Evolutionary conservation across 768 basidiomycete genomes (phyloP).

Genomic region (Mycena polygramma): DNA sequence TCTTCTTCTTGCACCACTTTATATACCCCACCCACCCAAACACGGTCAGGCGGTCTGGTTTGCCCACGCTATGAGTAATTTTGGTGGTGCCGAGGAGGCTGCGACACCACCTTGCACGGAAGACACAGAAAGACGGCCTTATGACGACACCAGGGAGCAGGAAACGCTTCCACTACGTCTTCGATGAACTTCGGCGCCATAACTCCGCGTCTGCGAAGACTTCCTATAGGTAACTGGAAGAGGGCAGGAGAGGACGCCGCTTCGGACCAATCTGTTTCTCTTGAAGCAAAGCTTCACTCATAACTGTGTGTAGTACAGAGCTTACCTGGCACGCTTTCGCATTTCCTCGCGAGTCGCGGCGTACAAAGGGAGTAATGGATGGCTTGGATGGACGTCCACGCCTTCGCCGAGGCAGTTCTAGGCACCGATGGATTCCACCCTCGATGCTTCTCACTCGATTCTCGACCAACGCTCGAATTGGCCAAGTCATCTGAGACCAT

Average conservation of each 20-base stretch:
- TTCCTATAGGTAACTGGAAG: conserved; percentile 5
- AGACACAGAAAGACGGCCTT: conserved; percentile 13
- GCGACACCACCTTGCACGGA: conserved; percentile 10
- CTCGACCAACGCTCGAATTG: too few relatives aligned
- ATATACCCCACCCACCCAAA: conserved; percentile 14
- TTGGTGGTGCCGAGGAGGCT: conserved; percentile 5
- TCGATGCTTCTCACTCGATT: too few relatives aligned
- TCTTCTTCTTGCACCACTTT: not conserved
- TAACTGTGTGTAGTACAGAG: conserved; percentile 15
- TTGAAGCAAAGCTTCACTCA: conserved; percentile 6
- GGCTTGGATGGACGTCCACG: conserved; percentile 10
- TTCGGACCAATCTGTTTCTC: conserved; percentile 3
- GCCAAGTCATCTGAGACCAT: too few relatives aligned
- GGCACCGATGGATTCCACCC: conserved; percentile 4
- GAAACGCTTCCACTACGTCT: conserved; percentile 9
- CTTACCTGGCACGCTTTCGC: conserved; percentile 11
- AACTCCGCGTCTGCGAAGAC: not conserved
- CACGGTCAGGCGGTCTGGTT: conserved; percentile 16
- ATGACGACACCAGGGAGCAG: conserved; percentile 12
- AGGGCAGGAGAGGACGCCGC: conserved; percentile 7
- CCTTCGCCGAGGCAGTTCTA: conserved; percentile 13
- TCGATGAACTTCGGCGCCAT: conserved; percentile 4
- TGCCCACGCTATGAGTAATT: conserved; percentile 6
- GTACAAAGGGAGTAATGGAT: conserved; percentile 14
- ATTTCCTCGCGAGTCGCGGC: conserved; percentile 4